These are phyloP conservation scores for Neonectria hederae DNA, from an alignment of 2,329 filamentous ascomycete genomes.

Conservation along the genomic window DNA sequence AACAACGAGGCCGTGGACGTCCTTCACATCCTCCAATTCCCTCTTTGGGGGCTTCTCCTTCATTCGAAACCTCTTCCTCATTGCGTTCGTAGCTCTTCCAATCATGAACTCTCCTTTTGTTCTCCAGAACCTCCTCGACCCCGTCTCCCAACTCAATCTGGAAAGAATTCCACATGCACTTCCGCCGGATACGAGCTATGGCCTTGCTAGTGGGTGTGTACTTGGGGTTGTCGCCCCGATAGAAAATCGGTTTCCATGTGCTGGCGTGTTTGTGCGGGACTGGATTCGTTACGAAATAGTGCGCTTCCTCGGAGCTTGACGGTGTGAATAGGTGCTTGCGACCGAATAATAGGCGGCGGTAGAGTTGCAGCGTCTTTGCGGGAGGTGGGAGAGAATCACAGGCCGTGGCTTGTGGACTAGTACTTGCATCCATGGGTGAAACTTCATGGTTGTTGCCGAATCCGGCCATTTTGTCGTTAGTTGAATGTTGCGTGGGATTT, in stretches of 20 bases:
- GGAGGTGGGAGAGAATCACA: neutral
- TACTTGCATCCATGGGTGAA: neutral
- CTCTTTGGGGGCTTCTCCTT: conserved; percentile 11
- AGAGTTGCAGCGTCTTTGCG: conserved; percentile 19
- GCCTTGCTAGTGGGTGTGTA: conserved; percentile 19
- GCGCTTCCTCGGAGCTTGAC: neutral
- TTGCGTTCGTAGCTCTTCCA: neutral
- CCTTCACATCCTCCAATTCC: conserved; percentile 10
- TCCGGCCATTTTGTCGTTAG: neutral
- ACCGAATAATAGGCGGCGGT: conserved; percentile 20
- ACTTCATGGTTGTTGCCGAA: neutral
- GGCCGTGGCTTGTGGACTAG: neutral
- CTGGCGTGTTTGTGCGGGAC: conserved; percentile 28
- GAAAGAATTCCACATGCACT: conserved; percentile 30
- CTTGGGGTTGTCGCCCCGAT: conserved; percentile 32
- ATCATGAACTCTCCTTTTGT: conserved; percentile 16
- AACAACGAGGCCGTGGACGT: conserved; percentile 13
- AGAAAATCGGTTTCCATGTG: conserved; percentile 30
- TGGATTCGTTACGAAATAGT: conserved; percentile 30
- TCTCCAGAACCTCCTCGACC: conserved; percentile 23
- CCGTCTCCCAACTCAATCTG: conserved; percentile 28
- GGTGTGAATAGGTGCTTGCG: conserved; percentile 27
- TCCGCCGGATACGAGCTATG: conserved; percentile 20
- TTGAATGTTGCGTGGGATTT: no score
- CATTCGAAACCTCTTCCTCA: conserved; percentile 14